Percentiles rank a stretch among this genome's conserved stretches.
Conservation (phyloP, 2,329 filamentous ascomycete species). For the Pyrenochaeta sp. region DNA sequence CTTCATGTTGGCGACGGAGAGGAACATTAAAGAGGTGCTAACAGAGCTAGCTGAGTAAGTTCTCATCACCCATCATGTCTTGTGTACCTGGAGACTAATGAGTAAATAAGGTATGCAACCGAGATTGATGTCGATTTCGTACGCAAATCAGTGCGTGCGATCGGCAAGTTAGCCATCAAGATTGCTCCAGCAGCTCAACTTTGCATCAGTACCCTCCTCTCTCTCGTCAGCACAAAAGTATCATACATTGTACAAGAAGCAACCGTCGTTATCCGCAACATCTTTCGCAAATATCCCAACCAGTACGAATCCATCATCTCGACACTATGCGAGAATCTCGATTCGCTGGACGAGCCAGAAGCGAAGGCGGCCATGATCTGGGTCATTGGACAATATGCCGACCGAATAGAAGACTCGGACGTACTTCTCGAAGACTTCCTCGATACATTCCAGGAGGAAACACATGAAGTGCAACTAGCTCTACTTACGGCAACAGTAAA, state of each 20-base stretch:
- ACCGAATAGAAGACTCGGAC: conserved; percentile 96
- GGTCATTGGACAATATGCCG: conserved; percentile 98
- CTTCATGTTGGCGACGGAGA: conserved; percentile 96
- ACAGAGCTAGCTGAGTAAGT: conserved; percentile 87
- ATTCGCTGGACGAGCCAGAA: conserved; percentile 95
- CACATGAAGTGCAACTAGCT: conserved; percentile 93
- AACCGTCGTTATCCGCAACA: conserved; percentile 97
- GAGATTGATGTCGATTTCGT: conserved; percentile 99
- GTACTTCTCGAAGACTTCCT: conserved; percentile 93
- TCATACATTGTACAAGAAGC: conserved; percentile 99
- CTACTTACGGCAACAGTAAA: conserved; percentile 96
- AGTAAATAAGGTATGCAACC: conserved; percentile 73
- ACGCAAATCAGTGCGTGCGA: conserved; percentile 94
- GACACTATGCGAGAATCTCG: conserved; percentile 93
- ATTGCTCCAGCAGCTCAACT: conserved; percentile 91
- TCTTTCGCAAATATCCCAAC: conserved; percentile 98
- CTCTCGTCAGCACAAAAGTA: conserved; percentile 96
- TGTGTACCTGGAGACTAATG: background rate
- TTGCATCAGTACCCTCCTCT: conserved; percentile 91
- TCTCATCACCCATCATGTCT: background rate
- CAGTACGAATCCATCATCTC: conserved; percentile 98
- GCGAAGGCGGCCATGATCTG: conserved; percentile 99
- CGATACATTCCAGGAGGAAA: conserved; percentile 91
- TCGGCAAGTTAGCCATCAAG: conserved; percentile 98
- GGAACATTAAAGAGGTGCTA: conserved; percentile 93